A percentile compares a stretch with the other conserved stretches of the same genome.
phyloP scores from a whole-genome alignment of 2,329 filamentous ascomycete genomes.

The Aspergillus transmontanensis region DNA sequence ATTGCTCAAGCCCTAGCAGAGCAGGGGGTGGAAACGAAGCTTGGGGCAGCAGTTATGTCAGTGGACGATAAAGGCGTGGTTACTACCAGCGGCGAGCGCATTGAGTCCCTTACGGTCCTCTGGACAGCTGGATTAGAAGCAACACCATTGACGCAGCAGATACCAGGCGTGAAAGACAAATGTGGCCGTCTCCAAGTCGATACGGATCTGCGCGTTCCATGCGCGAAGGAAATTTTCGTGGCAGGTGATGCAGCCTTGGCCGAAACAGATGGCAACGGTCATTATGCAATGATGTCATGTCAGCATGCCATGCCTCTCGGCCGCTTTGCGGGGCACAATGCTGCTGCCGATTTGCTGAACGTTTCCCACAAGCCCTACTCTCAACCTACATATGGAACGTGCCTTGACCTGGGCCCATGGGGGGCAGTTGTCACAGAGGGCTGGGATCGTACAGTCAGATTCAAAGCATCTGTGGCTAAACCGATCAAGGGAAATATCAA shows the following conservation, averaged over 20 bases:
- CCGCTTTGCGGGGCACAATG: slow-evolving; percentile 38
- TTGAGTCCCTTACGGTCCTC: slow-evolving; percentile 36
- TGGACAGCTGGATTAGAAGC: slow-evolving; percentile 44
- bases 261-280: slow-evolving; percentile 23
- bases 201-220: slow-evolving; percentile 29
- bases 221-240: slow-evolving; percentile 28
- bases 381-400: slow-evolving; percentile 36
- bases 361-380: slow-evolving; percentile 27
- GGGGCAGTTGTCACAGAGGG: slow-evolving; percentile 29
- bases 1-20: slow-evolving; percentile 34
- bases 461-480: slow-evolving; percentile 35
- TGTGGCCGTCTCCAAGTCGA: slow-evolving; percentile 35
- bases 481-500: slow-evolving; percentile 39
- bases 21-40: slow-evolving; percentile 33
- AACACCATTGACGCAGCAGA: slow-evolving; percentile 35
- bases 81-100: slow-evolving; percentile 34
- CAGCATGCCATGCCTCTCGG: slow-evolving; percentile 42
- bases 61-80: slow-evolving; percentile 30
- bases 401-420: slow-evolving; percentile 41
- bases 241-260: slow-evolving; percentile 39
- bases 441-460: slow-evolving; percentile 34
- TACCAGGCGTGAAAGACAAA: slow-evolving; percentile 31
- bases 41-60: slow-evolving; percentile 28
- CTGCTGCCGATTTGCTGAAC: slow-evolving; percentile 37
- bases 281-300: slow-evolving; percentile 42